Percentiles rank a stretch among this genome's conserved stretches.
phyloP scores from a whole-genome alignment of 225 moss, liverwort and hornwort species.

The Marchantia polymorpha region DNA sequence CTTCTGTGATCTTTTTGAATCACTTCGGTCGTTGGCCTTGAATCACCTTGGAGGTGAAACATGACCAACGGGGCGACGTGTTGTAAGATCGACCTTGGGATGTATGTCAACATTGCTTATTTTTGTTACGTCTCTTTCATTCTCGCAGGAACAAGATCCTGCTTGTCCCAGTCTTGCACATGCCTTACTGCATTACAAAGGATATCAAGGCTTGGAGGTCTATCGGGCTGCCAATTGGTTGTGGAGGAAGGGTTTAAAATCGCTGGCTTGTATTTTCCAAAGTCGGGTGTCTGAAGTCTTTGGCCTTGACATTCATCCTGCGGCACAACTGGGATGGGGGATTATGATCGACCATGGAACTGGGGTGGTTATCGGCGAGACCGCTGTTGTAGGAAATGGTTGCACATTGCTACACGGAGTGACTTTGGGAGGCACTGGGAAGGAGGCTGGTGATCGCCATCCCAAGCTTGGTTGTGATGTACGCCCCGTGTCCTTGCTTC shows the following conservation, averaged over 20 bases:
- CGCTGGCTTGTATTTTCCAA: conserved; percentile 43
- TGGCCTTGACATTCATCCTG: conserved; percentile 51
- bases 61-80: background rate
- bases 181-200: conserved; percentile 46
- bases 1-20: background rate
- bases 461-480: conserved; percentile 47
- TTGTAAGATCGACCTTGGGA: background rate
- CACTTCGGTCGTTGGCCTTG: background rate
- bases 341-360: conserved; percentile 50
- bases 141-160: conserved; percentile 44
- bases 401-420: conserved; percentile 49
- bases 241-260: conserved; percentile 38
- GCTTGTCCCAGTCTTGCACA: conserved; percentile 47
- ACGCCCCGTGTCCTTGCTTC: background rate
- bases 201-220: conserved; percentile 42
- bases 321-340: conserved; percentile 41
- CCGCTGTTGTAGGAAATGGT: conserved; percentile 42
- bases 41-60: background rate
- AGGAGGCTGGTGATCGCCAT: conserved; percentile 44
- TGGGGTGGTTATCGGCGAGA: conserved; percentile 51
- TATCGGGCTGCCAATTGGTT: conserved; percentile 48
- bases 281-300: conserved; percentile 51
- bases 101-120: background rate
- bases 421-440: conserved; percentile 49
- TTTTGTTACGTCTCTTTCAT: background rate